A percentile compares a stretch with the other conserved stretches of the same genome.
Conservation (phyloP, 306 rosid species). For the Comarum palustre region DNA sequence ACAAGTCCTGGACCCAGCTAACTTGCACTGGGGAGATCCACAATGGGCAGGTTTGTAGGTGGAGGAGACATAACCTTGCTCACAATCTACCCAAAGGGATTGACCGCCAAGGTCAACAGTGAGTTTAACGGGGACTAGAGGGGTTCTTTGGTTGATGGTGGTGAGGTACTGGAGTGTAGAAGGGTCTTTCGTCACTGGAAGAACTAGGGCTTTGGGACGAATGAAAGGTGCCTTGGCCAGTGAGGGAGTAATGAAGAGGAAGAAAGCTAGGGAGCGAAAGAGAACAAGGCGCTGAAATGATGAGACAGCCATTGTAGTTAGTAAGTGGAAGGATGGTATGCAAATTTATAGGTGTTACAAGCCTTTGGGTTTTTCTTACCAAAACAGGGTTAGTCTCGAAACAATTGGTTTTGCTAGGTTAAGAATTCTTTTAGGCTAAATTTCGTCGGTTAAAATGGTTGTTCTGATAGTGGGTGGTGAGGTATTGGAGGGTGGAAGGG, state of each 20-base stretch:
- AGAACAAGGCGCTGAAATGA: conserved; percentile 5
- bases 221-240: conserved; percentile 39
- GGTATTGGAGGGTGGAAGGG: conserved; percentile 40
- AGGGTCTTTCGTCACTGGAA: conserved; percentile 46
- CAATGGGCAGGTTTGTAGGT: conserved; percentile 45
- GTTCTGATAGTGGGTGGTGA: too few relatives aligned
- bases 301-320: not conserved
- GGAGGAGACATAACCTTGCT: conserved; percentile 39
- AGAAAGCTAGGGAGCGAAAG: not conserved
- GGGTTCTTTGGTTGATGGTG: conserved; percentile 51
- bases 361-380: not conserved
- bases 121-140: conserved; percentile 52
- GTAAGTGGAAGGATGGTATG: not conserved
- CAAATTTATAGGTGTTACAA: not conserved
- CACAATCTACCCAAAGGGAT: conserved; percentile 58
- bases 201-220: conserved; percentile 48
- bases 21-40: conserved; percentile 47
- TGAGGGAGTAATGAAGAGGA: conserved; percentile 21
- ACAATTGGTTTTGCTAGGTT: too few relatives aligned
- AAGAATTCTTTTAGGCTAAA: too few relatives aligned
- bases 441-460: too few relatives aligned
- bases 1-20: conserved; percentile 12
- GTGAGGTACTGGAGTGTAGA: conserved; percentile 21
- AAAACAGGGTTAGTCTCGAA: too few relatives aligned
- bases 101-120: conserved; percentile 58